Evolutionary conservation across 2,329 filamentous ascomycete genomes (phyloP).

Genomic region (Claviceps sp.): DNA sequence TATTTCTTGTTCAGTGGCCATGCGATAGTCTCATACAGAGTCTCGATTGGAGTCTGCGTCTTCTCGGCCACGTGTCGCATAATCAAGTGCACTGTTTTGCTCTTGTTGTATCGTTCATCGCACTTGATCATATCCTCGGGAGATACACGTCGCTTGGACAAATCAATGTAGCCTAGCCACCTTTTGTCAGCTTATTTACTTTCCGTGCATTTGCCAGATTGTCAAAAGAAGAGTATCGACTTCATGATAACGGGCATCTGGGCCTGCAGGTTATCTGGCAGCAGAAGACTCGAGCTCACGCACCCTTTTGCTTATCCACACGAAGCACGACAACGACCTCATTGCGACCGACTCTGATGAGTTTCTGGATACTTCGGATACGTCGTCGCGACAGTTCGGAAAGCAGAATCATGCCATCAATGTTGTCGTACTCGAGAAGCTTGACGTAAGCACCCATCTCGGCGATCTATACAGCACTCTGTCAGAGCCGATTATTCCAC

Average conservation of each 20-base stretch:
- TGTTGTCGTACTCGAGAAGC: constrained; percentile 98
- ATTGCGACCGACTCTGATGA: constrained; percentile 94
- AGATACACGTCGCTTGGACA: constrained; percentile 95
- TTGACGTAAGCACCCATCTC: constrained; percentile 99
- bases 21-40: constrained; percentile 82
- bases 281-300: constrained; percentile 11
- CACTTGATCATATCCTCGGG: constrained; percentile 97
- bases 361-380: constrained; percentile 97
- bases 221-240: neutral
- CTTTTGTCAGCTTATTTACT: constrained; percentile 10
- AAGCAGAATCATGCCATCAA: constrained; percentile 98
- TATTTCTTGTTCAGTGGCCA: constrained; percentile 98
- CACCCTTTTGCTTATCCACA: constrained; percentile 98
- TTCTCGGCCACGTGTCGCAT: constrained; percentile 98
- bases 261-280: no score
- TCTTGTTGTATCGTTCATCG: constrained; percentile 99
- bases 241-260: neutral
- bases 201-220: constrained; percentile 1
- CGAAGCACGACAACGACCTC: constrained; percentile 96
- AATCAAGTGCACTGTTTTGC: constrained; percentile 98
- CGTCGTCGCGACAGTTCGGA: constrained; percentile 94
- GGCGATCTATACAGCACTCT: constrained; percentile 54
- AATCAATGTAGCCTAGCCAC: constrained; percentile 70
- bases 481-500: constrained; percentile 2
- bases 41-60: constrained; percentile 86